These are phyloP conservation scores for Copromyces sp. DNA, from an alignment of 495 filamentous ascomycete species.

Conservation along the genomic window DNA sequence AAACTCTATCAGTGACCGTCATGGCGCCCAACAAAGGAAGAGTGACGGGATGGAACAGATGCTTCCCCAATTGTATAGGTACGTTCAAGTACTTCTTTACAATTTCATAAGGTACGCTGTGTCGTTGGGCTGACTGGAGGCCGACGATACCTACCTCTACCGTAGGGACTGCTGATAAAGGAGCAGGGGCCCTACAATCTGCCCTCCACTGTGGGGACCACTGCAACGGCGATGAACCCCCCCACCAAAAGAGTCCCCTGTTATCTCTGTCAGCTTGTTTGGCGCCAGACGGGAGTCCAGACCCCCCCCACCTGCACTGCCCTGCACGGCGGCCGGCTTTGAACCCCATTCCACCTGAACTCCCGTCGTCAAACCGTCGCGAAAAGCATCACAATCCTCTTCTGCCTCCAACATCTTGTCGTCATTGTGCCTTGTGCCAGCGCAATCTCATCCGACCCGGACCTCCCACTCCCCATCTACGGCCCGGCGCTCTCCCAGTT, in stretches of 20 bases:
- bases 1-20: neutral
- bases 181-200: neutral
- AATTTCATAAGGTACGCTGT: neutral
- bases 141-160: neutral
- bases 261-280: neutral
- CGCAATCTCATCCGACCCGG: neutral
- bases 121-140: neutral
- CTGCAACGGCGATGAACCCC: neutral
- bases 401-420: neutral
- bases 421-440: neutral
- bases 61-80: neutral
- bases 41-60: neutral
- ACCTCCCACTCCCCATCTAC: neutral
- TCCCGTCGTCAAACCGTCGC: neutral
- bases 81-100: neutral
- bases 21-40: neutral
- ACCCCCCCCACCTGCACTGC: neutral
- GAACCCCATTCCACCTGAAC: neutral
- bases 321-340: neutral
- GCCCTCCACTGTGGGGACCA: neutral
- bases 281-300: neutral
- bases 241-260: neutral
- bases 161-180: neutral
- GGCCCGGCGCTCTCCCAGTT: neutral
- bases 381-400: neutral